Evolutionary conservation across 495 filamentous ascomycete species (phyloP).

Genomic region (Letharia columbiana): DNA sequence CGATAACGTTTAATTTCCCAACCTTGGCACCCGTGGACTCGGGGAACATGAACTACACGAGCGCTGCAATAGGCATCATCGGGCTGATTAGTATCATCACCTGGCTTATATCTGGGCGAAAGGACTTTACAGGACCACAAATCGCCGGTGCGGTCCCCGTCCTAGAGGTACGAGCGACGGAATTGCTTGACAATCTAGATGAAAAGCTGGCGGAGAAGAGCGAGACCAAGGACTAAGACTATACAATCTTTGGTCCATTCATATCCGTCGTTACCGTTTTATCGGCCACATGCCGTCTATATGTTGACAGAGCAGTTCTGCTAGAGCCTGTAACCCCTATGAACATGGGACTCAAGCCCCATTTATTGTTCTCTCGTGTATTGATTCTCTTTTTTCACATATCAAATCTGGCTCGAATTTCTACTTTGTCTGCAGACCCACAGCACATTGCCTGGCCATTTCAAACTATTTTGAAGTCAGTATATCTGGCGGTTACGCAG

Average conservation of each 20-base stretch:
- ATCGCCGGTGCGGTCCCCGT: conserved; percentile 13
- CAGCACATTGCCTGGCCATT: conserved; percentile 53
- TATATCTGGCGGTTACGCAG: neutral
- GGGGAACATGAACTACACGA: conserved; percentile 53
- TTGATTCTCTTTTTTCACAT: neutral
- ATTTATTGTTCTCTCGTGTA: neutral
- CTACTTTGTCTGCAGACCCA: conserved; percentile 9
- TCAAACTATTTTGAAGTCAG: conserved; percentile 32
- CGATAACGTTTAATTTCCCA: conserved; percentile 53
- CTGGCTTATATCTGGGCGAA: conserved; percentile 45
- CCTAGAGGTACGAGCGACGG: conserved; percentile 6
- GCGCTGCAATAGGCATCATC: conserved; percentile 47
- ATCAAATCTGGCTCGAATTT: neutral
- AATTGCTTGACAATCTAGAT: neutral
- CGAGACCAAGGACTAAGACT: neutral
- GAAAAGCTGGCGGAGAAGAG: neutral
- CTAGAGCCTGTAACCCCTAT: neutral
- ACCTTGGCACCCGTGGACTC: conserved; percentile 39
- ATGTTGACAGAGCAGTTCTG: neutral
- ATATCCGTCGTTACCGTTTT: neutral
- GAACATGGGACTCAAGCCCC: neutral
- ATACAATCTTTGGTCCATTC: neutral
- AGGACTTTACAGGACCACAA: conserved; percentile 44
- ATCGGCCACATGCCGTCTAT: neutral
- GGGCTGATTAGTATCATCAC: conserved; percentile 43